Evolutionary conservation across 805 yeast genomes (phyloP), one percentile per base, ranked within the genome.

Genomic region (Ogataea trehaloabstinens): DNA sequence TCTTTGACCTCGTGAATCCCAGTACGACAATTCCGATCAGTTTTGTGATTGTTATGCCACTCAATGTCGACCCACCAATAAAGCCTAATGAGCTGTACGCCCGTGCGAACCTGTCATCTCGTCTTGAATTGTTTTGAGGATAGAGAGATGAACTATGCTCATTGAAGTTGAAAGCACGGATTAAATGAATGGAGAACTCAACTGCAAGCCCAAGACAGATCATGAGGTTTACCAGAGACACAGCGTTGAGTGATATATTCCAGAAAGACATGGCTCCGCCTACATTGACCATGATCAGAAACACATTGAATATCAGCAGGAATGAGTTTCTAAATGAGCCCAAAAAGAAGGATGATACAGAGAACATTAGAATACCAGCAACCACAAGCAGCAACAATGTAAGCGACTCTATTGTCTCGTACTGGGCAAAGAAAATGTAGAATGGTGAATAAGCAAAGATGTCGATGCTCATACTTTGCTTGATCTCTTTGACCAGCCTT

Each of bases 171-270:
- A 80, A 91, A 2, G 93, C 88, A 41, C 93, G 70, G 1, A 88
- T 84, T 38, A 93, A 73, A 60, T 91, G 98, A 24, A 85, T 76
- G 42, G 96, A 88, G 57, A 91, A 93, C 61, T 93, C 99, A 24
- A 93, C 96, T 2, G 93, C 90, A 25, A 91, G 66, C 0, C 99
- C 99, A 3, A 84, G 80, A 58, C 97, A 91, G n/a, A 91, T 91
- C 24, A 93, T 73, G 40, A 91, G 70, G 52, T 91, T 91, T 15
- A 93, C 98, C 45, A 93, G 67, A 43, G 91, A 79, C 3, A 91
- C 87, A 0, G 96, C 98, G 57, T 91, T 91, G 34, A 91, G 69
- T 1, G 91, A 75, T 19, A 91, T 81, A 0, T 71, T 74, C 78
- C 88, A 80, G 5, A 83, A 12, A 0, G 82, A 74, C 89, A 91